Evolutionary conservation across 148 eudicot species (phyloP).

Genomic region (Cornus kousa): DNA sequence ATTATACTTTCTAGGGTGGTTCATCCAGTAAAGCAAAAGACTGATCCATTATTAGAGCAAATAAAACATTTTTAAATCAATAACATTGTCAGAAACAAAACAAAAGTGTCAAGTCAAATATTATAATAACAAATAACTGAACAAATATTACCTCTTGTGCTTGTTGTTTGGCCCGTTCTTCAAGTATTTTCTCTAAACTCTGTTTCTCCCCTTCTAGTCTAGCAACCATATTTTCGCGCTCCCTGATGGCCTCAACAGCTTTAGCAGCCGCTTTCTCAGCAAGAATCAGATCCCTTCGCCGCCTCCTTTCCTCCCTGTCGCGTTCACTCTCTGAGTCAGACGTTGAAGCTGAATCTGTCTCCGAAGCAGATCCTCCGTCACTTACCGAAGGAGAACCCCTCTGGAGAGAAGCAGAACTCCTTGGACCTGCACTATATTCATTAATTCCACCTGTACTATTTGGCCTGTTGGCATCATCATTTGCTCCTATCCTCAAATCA

Average conservation of each 20-base stretch:
- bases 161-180: conserved; percentile 91
- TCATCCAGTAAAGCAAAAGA: too few relatives aligned
- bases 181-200: conserved; percentile 90
- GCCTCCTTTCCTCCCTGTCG: conserved; percentile 64
- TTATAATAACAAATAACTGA: neutral
- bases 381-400: conserved; percentile 43
- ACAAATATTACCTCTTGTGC: conserved; percentile 63
- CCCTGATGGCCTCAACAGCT: conserved; percentile 78
- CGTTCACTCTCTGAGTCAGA: conserved; percentile 81
- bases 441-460: conserved; percentile 21
- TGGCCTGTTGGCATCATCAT: conserved; percentile 19
- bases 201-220: conserved; percentile 95
- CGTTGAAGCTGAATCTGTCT: conserved; percentile 61
- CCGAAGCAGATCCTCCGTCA: conserved; percentile 61
- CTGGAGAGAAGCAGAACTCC: conserved; percentile 26
- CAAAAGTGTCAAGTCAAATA: neutral
- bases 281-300: conserved; percentile 63
- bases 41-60: too few relatives aligned
- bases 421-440: conserved; percentile 15
- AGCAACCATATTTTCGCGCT: conserved; percentile 85
- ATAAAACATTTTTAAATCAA: neutral
- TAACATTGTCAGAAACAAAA: neutral
- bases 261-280: conserved; percentile 91
- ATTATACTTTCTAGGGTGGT: too few relatives aligned
- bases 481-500: conserved; percentile 14